Percentiles rank a stretch among this genome's conserved stretches.
Conservation (phyloP, 169 alveolate genomes). For the Plasmodium berghei region DNA sequence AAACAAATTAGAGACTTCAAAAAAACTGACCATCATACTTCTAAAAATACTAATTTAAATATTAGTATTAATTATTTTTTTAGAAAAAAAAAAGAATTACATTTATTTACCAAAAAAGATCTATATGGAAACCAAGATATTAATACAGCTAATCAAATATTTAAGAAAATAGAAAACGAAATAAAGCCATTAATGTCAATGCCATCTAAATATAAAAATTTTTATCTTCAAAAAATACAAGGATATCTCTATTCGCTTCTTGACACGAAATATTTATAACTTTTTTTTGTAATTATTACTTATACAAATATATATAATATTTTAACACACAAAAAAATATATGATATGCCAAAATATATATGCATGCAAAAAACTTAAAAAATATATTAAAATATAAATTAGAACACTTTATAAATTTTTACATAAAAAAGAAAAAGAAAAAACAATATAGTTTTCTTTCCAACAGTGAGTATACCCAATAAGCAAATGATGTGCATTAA, state of each 20-base stretch:
- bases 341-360: conserved; percentile 1
- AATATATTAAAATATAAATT: not conserved
- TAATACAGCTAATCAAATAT: conserved; percentile 43
- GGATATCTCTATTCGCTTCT: conserved; percentile 47
- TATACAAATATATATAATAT: not conserved
- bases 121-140: conserved; percentile 75
- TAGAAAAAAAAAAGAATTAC: conserved; percentile 51
- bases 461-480: no score
- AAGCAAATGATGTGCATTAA: no score
- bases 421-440: conserved; percentile 13
- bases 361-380: conserved; percentile 5
- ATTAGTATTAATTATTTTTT: conserved; percentile 72
- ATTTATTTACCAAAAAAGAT: conserved; percentile 59
- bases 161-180: conserved; percentile 70
- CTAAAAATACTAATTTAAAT: conserved; percentile 32
- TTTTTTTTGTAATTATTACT: not conserved
- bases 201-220: conserved; percentile 63
- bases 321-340: not conserved
- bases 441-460: not conserved
- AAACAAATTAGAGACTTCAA: not conserved
- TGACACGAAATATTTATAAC: conserved; percentile 34
- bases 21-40: not conserved
- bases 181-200: conserved; percentile 30
- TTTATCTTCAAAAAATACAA: conserved; percentile 66
- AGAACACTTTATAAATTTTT: not conserved